Evolutionary conservation across 2,329 filamentous ascomycete genomes (phyloP), one percentile per base, ranked within the genome.

Genomic region (Claviceps monticola): DNA sequence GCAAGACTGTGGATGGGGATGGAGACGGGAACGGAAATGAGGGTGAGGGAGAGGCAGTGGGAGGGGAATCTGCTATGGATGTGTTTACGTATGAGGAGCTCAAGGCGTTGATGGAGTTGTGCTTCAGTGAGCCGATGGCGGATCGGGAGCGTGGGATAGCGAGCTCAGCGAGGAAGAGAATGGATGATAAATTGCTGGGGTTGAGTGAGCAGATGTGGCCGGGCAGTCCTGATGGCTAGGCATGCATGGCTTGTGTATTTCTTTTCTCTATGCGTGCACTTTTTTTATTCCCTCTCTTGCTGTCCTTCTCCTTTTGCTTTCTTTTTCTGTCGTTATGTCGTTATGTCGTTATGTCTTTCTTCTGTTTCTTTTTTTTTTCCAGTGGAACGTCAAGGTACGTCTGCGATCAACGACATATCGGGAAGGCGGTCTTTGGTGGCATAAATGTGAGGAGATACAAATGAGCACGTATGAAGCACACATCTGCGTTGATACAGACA

Each of bases 121-220:
- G 75, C 64, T 85, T 81, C 60, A 84, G 81, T 59, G 82, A 85
- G 66, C 76, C 76, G 61, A 63, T 86, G 56, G 75, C 75, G 6
- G 82, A 83, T 58, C 76, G 80, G 48, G 79, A 86, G 67, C 71
- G 86, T 57, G 83, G 86, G 36, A 78, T 86, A 52, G 77, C 75
- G 45, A 74, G 80, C 21, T 77, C 79, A 54, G 85, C 84, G 3
- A 82, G 79, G 71, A 74, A 84, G 62, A 75, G 78, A 61, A 75
- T 88, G 75, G 82, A 79, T 52, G 84, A 87, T 60, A 82, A 84
- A 70, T 65, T 86, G 60, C 66, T 86, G 54, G 78, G 77, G 59
- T 69, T 90, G 59, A 85, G 81, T 60, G 85, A 89, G 71, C 74
- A 82, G 59, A 80, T 86, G 78, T 87, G 80, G 81, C 77, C 29